phyloP scores from a whole-genome alignment of 768 basidiomycete genomes.

The Psilocybe subaeruginosa region DNA sequence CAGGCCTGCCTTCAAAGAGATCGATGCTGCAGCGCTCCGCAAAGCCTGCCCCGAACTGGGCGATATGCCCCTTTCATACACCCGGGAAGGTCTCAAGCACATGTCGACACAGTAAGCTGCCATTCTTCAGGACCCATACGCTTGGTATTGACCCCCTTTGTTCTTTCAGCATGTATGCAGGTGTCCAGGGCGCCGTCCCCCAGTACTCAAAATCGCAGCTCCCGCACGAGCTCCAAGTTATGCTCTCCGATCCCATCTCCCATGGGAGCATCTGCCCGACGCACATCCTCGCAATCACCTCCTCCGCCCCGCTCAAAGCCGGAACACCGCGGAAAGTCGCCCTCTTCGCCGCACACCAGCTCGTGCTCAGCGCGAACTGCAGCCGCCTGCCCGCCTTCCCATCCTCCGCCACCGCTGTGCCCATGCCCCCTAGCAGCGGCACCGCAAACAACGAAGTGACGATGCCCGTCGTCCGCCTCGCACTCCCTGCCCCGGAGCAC shows the following conservation, averaged over 20 bases:
- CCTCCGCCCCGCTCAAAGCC: neutral
- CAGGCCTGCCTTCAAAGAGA: neutral
- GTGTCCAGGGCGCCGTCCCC: slow-evolving; percentile 11
- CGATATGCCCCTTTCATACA: slow-evolving; percentile 9
- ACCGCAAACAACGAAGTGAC: neutral
- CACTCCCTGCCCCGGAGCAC: slow-evolving; percentile 13
- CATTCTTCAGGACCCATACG: neutral
- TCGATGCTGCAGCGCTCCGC: slow-evolving; percentile 4
- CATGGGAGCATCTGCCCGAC: slow-evolving; percentile 14
- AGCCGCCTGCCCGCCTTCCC: slow-evolving; percentile 15
- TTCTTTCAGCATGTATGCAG: slow-evolving; percentile 17
- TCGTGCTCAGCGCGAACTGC: slow-evolving; percentile 22
- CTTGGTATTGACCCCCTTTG: neutral
- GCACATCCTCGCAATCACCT: slow-evolving; percentile 18
- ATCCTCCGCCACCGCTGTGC: slow-evolving; percentile 4
- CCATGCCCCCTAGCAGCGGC: neutral
- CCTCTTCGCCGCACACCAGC: slow-evolving; percentile 20
- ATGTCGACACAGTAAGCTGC: slow-evolving; percentile 13
- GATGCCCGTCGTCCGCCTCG: slow-evolving; percentile 20
- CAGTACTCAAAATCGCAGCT: slow-evolving; percentile 8
- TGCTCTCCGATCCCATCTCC: slow-evolving; percentile 10
- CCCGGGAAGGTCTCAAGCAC: slow-evolving; percentile 6
- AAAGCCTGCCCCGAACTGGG: slow-evolving; percentile 12
- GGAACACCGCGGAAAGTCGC: neutral
- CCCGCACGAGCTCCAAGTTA: slow-evolving; percentile 14